phyloP scores from a whole-genome alignment of 2,329 filamentous ascomycete genomes.

The Zasmidium angulare region DNA sequence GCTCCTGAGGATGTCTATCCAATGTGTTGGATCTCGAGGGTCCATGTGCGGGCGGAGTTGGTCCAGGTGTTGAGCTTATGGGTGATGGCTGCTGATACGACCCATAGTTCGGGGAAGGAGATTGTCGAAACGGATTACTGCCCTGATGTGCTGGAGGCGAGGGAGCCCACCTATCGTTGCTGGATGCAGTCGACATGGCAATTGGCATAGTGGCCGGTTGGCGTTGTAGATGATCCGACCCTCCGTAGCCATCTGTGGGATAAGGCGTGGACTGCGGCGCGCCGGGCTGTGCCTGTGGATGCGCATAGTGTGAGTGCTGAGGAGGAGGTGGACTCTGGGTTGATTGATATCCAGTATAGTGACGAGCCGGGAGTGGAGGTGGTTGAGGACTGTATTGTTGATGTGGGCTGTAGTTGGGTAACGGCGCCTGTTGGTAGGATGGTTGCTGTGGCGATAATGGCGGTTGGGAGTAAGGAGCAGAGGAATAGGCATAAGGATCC shows the following conservation, averaged over 20 bases:
- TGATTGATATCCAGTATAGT: slow-evolving; percentile 14
- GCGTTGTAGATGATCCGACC: slow-evolving; percentile 13
- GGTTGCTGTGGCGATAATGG: slow-evolving; percentile 19
- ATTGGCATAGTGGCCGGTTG: background rate
- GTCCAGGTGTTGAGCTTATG: slow-evolving; percentile 50
- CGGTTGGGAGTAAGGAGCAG: slow-evolving; percentile 19
- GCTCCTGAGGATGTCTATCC: slow-evolving; percentile 56
- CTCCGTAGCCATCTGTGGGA: slow-evolving; percentile 22
- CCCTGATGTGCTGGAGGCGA: slow-evolving; percentile 30
- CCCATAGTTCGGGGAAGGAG: slow-evolving; percentile 29
- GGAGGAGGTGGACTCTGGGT: slow-evolving; percentile 25
- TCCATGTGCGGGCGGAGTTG: slow-evolving; percentile 48
- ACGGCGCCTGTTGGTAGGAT: slow-evolving; percentile 18
- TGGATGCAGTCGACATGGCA: slow-evolving; percentile 12
- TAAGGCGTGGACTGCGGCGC: slow-evolving; percentile 24
- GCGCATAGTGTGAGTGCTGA: slow-evolving; percentile 20
- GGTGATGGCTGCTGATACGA: slow-evolving; percentile 18
- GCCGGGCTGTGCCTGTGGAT: slow-evolving; percentile 16
- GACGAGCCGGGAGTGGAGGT: slow-evolving; percentile 17
- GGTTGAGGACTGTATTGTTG: slow-evolving; percentile 27
- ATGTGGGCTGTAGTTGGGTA: slow-evolving; percentile 22
- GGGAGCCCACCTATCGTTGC: slow-evolving; percentile 25
- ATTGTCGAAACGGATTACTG: slow-evolving; percentile 19
- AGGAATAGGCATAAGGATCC: slow-evolving; percentile 30
- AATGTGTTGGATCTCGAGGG: slow-evolving; percentile 48